A percentile compares a stretch with the other conserved stretches of the same genome.
phyloP scores from a whole-genome alignment of 352 stramenopile species.

The Phytophthora brassicae region DNA sequence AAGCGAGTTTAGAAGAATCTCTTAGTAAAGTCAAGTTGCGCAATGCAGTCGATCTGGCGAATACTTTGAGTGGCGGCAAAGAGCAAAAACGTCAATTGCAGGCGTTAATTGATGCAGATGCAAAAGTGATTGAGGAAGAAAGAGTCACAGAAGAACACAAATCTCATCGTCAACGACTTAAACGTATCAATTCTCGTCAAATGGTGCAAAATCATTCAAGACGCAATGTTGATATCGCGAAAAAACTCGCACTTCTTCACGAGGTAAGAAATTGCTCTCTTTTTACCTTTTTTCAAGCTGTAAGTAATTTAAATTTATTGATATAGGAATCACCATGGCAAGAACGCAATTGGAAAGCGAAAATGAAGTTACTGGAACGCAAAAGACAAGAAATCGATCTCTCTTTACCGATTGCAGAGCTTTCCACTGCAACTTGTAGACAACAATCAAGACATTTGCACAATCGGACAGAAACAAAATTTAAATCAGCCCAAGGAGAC shows the following conservation, averaged over 20 bases:
- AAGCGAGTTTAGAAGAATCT: slow-evolving; percentile 54
- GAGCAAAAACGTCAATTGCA: slow-evolving; percentile 71
- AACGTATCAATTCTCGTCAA: slow-evolving; percentile 42
- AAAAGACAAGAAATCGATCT: slow-evolving; percentile 6
- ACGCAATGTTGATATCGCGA: slow-evolving; percentile 13
- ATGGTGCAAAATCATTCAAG: slow-evolving; percentile 11
- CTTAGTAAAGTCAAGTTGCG: slow-evolving; percentile 68
- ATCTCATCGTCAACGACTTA: slow-evolving; percentile 55
- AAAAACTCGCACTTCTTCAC: slow-evolving; percentile 16
- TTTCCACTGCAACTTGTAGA: background rate
- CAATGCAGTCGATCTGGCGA: slow-evolving; percentile 70
- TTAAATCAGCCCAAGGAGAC: background rate
- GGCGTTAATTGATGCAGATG: slow-evolving; percentile 65
- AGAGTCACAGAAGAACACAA: slow-evolving; percentile 57
- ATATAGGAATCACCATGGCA: slow-evolving; percentile 68
- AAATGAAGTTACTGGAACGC: slow-evolving; percentile 16
- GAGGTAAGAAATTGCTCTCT: slow-evolving; percentile 5
- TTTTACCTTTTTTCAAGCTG: background rate
- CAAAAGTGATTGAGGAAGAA: slow-evolving; percentile 70
- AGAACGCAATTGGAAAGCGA: slow-evolving; percentile 60
- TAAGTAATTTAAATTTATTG: background rate
- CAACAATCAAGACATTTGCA: background rate
- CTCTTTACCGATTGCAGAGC: background rate
- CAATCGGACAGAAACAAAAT: background rate
- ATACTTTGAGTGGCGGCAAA: slow-evolving; percentile 47